Conservation (phyloP, 331 rosid species). For the Telfairia occidentalis region DNA sequence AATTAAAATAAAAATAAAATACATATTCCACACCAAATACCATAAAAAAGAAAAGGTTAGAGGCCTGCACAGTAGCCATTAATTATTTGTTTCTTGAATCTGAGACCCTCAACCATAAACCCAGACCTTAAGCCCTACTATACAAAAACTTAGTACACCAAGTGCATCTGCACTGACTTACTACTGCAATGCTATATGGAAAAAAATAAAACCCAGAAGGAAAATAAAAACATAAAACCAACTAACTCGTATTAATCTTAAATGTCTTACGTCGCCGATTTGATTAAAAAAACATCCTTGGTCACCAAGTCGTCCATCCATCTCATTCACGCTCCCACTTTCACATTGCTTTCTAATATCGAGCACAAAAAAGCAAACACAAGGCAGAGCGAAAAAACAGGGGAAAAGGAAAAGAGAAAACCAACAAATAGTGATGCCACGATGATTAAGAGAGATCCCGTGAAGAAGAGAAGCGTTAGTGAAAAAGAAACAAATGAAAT, state of each 20-base stretch:
- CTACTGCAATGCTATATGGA: not conserved
- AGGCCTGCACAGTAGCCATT: not conserved
- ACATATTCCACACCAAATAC: too few relatives aligned
- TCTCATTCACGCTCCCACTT: not conserved
- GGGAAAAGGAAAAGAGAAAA: not conserved
- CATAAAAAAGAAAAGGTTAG: not conserved
- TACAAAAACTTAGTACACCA: not conserved
- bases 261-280: not conserved
- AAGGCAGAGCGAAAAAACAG: not conserved
- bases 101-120: not conserved
- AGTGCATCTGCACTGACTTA: not conserved
- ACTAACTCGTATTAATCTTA: not conserved
- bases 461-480: too few relatives aligned
- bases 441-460: not conserved
- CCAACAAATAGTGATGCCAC: not conserved
- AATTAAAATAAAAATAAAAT: too few relatives aligned
- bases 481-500: too few relatives aligned
- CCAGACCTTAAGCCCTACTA: not conserved
- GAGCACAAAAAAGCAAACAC: not conserved
- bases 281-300: not conserved
- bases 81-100: too few relatives aligned
- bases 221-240: not conserved
- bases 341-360: not conserved
- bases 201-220: not conserved
- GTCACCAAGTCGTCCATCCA: not conserved